A percentile compares a stretch with the other conserved stretches of the same genome.
phyloP scores from a whole-genome alignment of 2,329 filamentous ascomycete species.

The Xylaria arbuscula region DNA sequence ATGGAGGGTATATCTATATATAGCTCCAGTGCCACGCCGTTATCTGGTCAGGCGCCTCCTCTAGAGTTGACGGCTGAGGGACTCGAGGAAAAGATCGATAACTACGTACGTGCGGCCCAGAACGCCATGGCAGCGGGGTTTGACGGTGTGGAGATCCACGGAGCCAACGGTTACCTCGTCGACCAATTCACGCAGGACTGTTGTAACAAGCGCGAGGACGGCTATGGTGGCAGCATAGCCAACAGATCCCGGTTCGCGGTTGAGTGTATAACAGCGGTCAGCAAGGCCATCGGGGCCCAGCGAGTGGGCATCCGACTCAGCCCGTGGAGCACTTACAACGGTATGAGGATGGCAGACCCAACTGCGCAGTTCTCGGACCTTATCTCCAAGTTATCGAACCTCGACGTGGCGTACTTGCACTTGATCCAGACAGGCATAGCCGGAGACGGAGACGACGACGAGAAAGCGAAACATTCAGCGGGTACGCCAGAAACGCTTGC shows the following conservation, averaged over 20 bases:
- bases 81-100: constrained; percentile 69
- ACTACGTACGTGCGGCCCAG: constrained; percentile 64
- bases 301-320: constrained; percentile 66
- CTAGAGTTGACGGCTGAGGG: constrained; percentile 69
- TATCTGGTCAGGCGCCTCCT: constrained; percentile 63
- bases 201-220: constrained; percentile 35
- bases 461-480: constrained; percentile 43
- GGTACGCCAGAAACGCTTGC: constrained; percentile 8
- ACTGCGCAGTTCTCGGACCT: constrained; percentile 70
- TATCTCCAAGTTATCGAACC: constrained; percentile 58
- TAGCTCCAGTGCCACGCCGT: constrained; percentile 52
- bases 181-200: constrained; percentile 61
- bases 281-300: constrained; percentile 57
- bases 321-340: constrained; percentile 70
- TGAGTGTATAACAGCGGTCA: constrained; percentile 53
- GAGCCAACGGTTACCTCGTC: constrained; percentile 69
- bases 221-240: constrained; percentile 33
- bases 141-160: constrained; percentile 74
- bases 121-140: constrained; percentile 72
- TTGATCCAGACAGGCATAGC: constrained; percentile 67
- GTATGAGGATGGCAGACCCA: constrained; percentile 70
- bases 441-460: constrained; percentile 53
- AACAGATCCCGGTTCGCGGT: constrained; percentile 56
- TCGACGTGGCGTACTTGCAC: constrained; percentile 69
- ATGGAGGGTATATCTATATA: constrained; percentile 47